These are phyloP conservation scores for Trichoderma oligosporum DNA, from an alignment of 2,329 filamentous ascomycete genomes.

Conservation along the genomic window DNA sequence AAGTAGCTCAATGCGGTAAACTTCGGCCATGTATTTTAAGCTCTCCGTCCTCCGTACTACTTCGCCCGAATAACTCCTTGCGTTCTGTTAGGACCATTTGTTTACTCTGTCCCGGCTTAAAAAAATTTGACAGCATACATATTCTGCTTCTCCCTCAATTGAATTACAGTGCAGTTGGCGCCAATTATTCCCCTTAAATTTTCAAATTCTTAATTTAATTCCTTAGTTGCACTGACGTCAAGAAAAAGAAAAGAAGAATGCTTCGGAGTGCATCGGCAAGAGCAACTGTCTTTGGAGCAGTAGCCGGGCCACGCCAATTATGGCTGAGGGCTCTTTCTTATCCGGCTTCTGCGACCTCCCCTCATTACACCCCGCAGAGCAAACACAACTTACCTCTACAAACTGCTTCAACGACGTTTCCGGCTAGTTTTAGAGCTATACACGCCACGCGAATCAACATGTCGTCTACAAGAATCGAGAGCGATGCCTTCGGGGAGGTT, in stretches of 20 bases:
- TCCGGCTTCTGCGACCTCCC: background rate
- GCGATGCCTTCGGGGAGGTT: constrained; percentile 96
- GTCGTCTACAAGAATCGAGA: constrained; percentile 71
- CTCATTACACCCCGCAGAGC: constrained; percentile 9
- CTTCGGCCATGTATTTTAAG: no score
- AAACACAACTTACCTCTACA: background rate
- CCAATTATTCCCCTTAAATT: no score
- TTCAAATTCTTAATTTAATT: no score
- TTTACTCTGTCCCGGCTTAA: no score
- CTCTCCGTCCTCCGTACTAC: no score
- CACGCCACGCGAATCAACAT: constrained; percentile 24
- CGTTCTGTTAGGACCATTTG: no score
- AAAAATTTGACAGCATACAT: no score
- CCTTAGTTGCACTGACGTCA: no score
- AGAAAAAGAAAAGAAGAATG: background rate
- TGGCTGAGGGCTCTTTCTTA: background rate
- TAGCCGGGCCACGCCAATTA: constrained; percentile 5
- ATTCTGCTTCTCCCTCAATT: no score
- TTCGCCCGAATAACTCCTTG: no score
- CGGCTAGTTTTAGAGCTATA: constrained; percentile 14
- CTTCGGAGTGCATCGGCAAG: constrained; percentile 17
- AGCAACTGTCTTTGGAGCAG: constrained; percentile 5
- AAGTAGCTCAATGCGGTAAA: no score
- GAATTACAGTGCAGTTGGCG: no score
- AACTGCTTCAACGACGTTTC: background rate